phyloP scores from a whole-genome alignment of 495 filamentous ascomycete species.

The Penicillium herquei region DNA sequence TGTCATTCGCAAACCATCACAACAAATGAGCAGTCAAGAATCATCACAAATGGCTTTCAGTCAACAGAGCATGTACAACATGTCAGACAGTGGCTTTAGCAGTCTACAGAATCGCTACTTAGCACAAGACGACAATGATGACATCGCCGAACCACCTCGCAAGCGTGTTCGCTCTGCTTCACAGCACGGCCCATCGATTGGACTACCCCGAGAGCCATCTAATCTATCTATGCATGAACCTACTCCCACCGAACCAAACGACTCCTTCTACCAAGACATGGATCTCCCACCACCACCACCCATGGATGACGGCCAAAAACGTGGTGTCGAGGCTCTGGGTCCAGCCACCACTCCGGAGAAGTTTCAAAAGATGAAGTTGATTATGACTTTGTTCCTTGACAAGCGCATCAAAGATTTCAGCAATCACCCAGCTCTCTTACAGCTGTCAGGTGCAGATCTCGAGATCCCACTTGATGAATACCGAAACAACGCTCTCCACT shows the following conservation, averaged over 20 bases:
- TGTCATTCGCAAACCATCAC: constrained; percentile 54
- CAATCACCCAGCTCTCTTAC: constrained; percentile 61
- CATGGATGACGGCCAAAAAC: constrained; percentile 52
- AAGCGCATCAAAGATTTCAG: constrained; percentile 60
- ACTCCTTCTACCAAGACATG: constrained; percentile 73
- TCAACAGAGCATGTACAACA: constrained; percentile 67
- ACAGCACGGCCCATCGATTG: constrained; percentile 44
- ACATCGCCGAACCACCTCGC: constrained; percentile 73
- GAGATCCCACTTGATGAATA: constrained; percentile 87
- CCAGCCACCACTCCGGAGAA: constrained; percentile 62
- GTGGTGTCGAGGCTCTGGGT: constrained; percentile 67
- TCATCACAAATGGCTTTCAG: constrained; percentile 50
- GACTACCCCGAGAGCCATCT: constrained; percentile 37
- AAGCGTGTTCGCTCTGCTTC: constrained; percentile 68
- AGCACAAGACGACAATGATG: constrained; percentile 50
- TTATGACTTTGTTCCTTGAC: constrained; percentile 88
- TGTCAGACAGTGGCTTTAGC: constrained; percentile 64
- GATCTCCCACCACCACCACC: constrained; percentile 46
- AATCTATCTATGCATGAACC: constrained; percentile 43
- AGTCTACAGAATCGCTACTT: constrained; percentile 47
- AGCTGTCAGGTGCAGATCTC: constrained; percentile 76
- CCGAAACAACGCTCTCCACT: constrained; percentile 87
- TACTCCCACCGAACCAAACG: constrained; percentile 85
- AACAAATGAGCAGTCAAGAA: constrained; percentile 63
- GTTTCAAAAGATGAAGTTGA: constrained; percentile 70